phyloP scores from a whole-genome alignment of 2,329 filamentous ascomycete species.

The Penicillium sp. region DNA sequence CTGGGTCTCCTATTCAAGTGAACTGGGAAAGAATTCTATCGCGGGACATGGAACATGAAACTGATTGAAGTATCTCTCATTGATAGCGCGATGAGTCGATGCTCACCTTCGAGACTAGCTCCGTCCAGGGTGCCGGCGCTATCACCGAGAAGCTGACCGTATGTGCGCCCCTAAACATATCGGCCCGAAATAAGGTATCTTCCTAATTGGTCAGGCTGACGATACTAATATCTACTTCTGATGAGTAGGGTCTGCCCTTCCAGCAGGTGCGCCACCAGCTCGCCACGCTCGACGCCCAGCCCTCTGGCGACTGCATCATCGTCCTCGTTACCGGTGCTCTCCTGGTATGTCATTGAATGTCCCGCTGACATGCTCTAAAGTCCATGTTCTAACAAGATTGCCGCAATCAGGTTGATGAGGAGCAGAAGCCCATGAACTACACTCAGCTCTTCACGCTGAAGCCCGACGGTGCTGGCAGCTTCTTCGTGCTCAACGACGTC shows the following conservation, averaged over 20 bases:
- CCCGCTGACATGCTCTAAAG: neutral
- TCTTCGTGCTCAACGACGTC: conserved; percentile 91
- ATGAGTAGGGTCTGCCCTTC: conserved; percentile 71
- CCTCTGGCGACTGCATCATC: conserved; percentile 70
- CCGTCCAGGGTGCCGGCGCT: conserved; percentile 61
- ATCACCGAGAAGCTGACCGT: conserved; percentile 85
- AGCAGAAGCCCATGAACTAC: conserved; percentile 86
- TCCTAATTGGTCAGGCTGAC: neutral
- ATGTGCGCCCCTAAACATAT: conserved; percentile 36
- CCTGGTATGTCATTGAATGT: conserved; percentile 60
- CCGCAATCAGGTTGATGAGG: conserved; percentile 73
- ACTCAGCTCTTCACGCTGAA: conserved; percentile 85
- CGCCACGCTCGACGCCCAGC: conserved; percentile 80
- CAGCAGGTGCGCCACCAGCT: conserved; percentile 77
- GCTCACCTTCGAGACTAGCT: conserved; percentile 84
- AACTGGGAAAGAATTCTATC: neutral
- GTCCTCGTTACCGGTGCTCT: conserved; percentile 88
- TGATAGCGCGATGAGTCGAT: conserved; percentile 77
- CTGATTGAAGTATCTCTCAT: neutral
- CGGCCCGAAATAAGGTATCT: neutral
- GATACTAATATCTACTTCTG: conserved; percentile 8
- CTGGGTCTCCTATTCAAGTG: neutral
- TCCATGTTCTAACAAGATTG: neutral
- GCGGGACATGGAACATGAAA: neutral
- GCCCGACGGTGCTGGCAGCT: conserved; percentile 66